phyloP scores from a whole-genome alignment of 2,329 filamentous ascomycete species.

The Didymella exigua region DNA sequence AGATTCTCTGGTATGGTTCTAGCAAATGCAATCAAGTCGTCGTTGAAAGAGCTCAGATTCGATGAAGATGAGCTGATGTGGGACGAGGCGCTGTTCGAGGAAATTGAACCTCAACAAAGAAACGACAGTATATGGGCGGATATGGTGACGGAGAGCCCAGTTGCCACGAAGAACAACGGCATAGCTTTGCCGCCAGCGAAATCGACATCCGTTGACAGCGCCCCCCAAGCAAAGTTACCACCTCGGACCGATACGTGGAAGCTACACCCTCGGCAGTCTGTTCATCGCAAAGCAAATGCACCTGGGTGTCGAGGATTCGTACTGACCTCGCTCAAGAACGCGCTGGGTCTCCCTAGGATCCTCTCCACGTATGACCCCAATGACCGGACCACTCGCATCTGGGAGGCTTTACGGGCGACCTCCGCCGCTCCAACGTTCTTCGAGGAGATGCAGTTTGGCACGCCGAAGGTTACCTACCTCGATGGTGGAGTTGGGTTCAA shows the following conservation, averaged over 20 bases:
- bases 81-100: constrained; percentile 49
- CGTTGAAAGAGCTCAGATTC: constrained; percentile 41
- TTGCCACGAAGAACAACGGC: constrained; percentile 25
- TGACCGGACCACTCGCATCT: constrained; percentile 49
- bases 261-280: constrained; percentile 40
- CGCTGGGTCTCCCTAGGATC: constrained; percentile 45
- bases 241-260: constrained; percentile 42
- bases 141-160: constrained; percentile 36
- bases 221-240: constrained; percentile 21
- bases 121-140: constrained; percentile 47
- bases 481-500: constrained; percentile 58
- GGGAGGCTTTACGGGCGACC: constrained; percentile 60
- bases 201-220: constrained; percentile 19
- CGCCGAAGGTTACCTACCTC: constrained; percentile 54
- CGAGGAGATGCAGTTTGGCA: constrained; percentile 57
- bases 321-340: constrained; percentile 48
- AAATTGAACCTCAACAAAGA: constrained; percentile 38
- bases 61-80: constrained; percentile 48
- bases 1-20: constrained; percentile 47
- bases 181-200: constrained; percentile 10
- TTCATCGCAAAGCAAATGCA: constrained; percentile 41
- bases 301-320: constrained; percentile 48
- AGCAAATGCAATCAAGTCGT: constrained; percentile 45
- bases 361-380: constrained; percentile 49
- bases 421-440: constrained; percentile 59